Percentiles rank a stretch among this genome's conserved stretches.
phyloP scores from a whole-genome alignment of 2,329 filamentous ascomycete species.

The Celoporthe dispersa region DNA sequence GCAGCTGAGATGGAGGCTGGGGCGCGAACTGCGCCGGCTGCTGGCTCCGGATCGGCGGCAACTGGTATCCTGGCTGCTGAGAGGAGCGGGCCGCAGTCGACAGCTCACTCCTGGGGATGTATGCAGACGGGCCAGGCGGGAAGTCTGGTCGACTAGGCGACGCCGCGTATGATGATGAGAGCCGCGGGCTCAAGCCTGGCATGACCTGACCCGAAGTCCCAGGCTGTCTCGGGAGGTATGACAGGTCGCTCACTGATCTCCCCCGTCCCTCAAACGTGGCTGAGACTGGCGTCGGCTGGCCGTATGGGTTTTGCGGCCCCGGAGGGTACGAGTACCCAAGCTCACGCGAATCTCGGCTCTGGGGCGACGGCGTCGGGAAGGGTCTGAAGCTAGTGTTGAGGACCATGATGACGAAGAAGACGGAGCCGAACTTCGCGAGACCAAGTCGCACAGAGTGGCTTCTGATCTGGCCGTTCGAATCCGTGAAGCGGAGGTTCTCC shows the following conservation, averaged over 20 bases:
- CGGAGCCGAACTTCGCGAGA: slow-evolving; percentile 63
- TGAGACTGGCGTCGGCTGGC: slow-evolving; percentile 51
- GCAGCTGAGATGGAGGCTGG: slow-evolving; percentile 36
- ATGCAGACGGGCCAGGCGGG: slow-evolving; percentile 48
- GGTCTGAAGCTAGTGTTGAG: slow-evolving; percentile 45
- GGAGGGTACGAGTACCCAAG: slow-evolving; percentile 46
- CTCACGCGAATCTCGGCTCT: slow-evolving; percentile 48
- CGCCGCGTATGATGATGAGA: slow-evolving; percentile 51
- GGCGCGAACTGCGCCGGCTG: slow-evolving; percentile 38
- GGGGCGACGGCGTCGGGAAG: slow-evolving; percentile 50
- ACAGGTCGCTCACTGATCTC: slow-evolving; percentile 41
- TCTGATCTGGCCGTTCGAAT: slow-evolving; percentile 55
- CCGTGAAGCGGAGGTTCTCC: slow-evolving; percentile 60
- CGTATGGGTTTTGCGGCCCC: slow-evolving; percentile 42
- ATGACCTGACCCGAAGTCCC: slow-evolving; percentile 39
- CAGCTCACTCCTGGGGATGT: slow-evolving; percentile 59
- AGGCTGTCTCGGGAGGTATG: slow-evolving; percentile 35
- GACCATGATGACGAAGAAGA: slow-evolving; percentile 64
- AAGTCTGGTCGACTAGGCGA: slow-evolving; percentile 52
- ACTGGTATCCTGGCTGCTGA: slow-evolving; percentile 46
- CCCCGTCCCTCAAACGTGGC: slow-evolving; percentile 53
- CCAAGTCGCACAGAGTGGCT: slow-evolving; percentile 57
- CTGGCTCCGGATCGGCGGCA: slow-evolving; percentile 53
- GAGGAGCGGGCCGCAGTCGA: slow-evolving; percentile 40
- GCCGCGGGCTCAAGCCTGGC: slow-evolving; percentile 46